Percentiles rank a stretch among this genome's conserved stretches.
Evolutionary conservation across 1,284 basidiomycete genomes (phyloP).

Genomic region (Leccinum fuscescens): DNA sequence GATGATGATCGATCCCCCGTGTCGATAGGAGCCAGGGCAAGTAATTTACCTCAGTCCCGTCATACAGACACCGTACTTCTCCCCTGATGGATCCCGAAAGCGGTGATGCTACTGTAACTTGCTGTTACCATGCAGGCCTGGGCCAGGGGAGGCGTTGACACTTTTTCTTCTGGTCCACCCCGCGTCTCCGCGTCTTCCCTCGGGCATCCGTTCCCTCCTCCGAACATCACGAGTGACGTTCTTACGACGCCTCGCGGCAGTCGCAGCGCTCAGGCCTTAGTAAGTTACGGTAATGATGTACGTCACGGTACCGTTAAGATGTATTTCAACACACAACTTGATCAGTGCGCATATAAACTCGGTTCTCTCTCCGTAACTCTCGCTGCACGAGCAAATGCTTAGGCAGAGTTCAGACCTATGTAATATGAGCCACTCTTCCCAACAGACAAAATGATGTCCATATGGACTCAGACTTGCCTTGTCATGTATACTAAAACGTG

Average conservation of each 20-base stretch:
- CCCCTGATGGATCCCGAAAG: background rate
- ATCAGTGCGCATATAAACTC: background rate
- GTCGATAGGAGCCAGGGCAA: background rate
- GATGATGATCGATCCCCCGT: background rate
- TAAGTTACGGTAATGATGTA: too few species aligned
- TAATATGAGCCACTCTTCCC: too few species aligned
- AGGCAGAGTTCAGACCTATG: too few species aligned
- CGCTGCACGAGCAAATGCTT: too few species aligned
- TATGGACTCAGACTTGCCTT: too few species aligned
- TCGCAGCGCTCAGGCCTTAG: background rate
- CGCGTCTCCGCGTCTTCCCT: background rate
- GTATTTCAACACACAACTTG: background rate
- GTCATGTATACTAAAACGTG: too few species aligned
- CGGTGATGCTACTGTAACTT: background rate
- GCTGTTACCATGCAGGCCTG: background rate
- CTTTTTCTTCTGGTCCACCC: background rate
- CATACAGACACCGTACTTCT: conserved; percentile 2
- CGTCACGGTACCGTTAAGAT: background rate
- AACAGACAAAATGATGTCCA: too few species aligned
- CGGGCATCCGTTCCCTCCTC: background rate
- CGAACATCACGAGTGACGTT: background rate
- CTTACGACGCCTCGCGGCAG: background rate
- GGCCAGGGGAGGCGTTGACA: background rate
- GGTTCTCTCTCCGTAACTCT: background rate
- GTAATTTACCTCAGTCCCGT: conserved; percentile 1